Evolutionary conservation across 179 eudicot species (phyloP), one percentile per base, ranked within the genome.

Genomic region (Camellia oleifera): DNA sequence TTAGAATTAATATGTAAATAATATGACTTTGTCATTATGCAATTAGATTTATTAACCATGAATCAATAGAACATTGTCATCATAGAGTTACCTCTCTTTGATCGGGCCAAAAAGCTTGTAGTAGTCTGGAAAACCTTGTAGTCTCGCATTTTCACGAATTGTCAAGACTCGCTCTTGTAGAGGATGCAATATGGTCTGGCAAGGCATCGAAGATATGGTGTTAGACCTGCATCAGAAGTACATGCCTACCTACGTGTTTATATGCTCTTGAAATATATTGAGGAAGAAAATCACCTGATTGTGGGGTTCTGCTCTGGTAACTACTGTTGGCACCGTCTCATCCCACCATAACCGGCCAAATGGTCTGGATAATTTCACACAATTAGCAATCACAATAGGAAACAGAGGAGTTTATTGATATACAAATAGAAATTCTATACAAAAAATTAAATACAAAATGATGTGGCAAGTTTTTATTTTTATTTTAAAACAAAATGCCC

Each of bases 61-160:
- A 10, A 20, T n/a, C 20, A 46, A 53, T 15, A 66, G 18, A 77
- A 9, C 32, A 46, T 32, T 32, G 40, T 32, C 40, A 32, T 32
- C 40, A 32, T 32, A 32, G 40, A 32, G 40, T 32, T 78, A 95
- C 97, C 94, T 88, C 14, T 90, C 83, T 81, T 94, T 96, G 3
- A 91, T 63, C 0, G 91, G 87, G 3, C 98, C 96, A 58, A 69
- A 57, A 0, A 94, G 89, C 57, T 84, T 84, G 45, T 92, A 92
- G 7, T 89, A 87, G 65, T 96, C 94, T 0, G 97, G 94, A 26
- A 94, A 96, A 0, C 98, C 97, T 71, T 94, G 98, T 0, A 96
- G 26, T 10, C 96, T 76, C 3, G 97, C 98, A 79, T 96, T 96
- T 54, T 96, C 98, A n/a, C 98, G 85, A 10, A 96, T 81, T 0